Percentiles rank a stretch among this genome's conserved stretches.
These are phyloP conservation scores for Chalaropsis ovoidea DNA, from an alignment of 2,329 filamentous ascomycete species.

Conservation along the genomic window DNA sequence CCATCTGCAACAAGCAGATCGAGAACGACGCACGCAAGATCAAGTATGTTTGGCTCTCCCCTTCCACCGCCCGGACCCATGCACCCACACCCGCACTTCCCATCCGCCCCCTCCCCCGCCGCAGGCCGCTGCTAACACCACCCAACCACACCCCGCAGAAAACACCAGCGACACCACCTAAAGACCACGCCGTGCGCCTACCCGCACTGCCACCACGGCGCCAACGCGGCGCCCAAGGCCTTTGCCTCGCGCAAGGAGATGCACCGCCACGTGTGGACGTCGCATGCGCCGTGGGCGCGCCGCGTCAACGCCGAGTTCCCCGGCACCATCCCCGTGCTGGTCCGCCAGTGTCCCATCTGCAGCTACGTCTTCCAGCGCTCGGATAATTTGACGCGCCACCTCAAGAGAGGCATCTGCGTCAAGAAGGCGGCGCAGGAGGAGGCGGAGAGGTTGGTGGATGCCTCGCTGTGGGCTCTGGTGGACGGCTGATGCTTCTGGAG, in stretches of 20 bases:
- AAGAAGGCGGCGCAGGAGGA: background rate
- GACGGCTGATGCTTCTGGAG: background rate
- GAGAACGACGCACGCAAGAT: conserved; percentile 1
- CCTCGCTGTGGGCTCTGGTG: background rate
- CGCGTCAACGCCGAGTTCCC: background rate
- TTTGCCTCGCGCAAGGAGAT: background rate
- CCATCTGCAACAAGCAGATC: background rate
- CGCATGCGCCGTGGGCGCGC: background rate
- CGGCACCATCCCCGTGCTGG: background rate
- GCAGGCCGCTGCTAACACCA: too few species aligned
- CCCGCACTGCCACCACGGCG: background rate
- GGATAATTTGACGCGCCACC: background rate
- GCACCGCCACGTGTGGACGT: conserved; percentile 2
- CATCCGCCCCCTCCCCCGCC: background rate
- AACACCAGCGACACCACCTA: background rate
- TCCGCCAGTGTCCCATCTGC: background rate
- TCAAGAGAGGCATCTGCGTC: background rate
- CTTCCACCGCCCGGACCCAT: background rate
- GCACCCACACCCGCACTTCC: too few species aligned
- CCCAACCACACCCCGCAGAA: background rate
- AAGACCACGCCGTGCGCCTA: background rate
- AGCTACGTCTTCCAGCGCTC: background rate
- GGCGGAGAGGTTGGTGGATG: background rate
- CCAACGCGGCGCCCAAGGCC: background rate
- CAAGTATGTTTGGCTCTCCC: background rate